Evolutionary conservation across 2,329 filamentous ascomycete species (phyloP).

Genomic region (Botryosphaeria dothidea): DNA sequence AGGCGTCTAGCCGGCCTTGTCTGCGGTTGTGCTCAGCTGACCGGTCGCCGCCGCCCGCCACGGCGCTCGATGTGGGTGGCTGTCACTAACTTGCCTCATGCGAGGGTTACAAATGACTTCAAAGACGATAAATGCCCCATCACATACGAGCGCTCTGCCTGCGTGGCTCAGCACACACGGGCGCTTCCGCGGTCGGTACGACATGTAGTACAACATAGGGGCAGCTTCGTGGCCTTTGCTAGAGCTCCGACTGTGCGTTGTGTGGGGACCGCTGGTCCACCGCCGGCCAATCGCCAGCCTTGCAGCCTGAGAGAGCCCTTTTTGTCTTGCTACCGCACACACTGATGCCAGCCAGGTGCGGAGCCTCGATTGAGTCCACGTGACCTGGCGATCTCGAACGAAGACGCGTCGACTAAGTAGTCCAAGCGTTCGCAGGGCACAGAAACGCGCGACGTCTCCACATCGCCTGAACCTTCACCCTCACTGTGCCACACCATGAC

Average conservation of each 20-base stretch:
- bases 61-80: slow-evolving; percentile 1
- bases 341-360: too few relatives aligned
- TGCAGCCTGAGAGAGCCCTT: neutral
- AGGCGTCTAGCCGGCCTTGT: slow-evolving; percentile 12
- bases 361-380: too few relatives aligned
- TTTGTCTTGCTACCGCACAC: neutral
- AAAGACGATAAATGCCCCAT: neutral
- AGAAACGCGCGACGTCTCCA: neutral
- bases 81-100: slow-evolving; percentile 3
- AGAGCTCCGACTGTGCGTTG: neutral
- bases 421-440: neutral
- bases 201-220: slow-evolving; percentile 8
- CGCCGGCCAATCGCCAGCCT: neutral
- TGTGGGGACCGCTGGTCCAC: too few relatives aligned
- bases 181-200: neutral
- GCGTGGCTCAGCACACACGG: neutral
- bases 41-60: neutral
- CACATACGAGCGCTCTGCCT: neutral
- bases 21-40: slow-evolving; percentile 6
- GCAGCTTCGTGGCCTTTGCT: neutral
- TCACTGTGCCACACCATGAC: neutral
- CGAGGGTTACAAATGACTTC: slow-evolving; percentile 7
- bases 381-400: neutral
- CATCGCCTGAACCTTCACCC: neutral
- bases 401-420: neutral